Evolutionary conservation across 2,329 filamentous ascomycete species (phyloP), one percentile per base, ranked within the genome.

Genomic region (Arthrobotrys conoides): DNA sequence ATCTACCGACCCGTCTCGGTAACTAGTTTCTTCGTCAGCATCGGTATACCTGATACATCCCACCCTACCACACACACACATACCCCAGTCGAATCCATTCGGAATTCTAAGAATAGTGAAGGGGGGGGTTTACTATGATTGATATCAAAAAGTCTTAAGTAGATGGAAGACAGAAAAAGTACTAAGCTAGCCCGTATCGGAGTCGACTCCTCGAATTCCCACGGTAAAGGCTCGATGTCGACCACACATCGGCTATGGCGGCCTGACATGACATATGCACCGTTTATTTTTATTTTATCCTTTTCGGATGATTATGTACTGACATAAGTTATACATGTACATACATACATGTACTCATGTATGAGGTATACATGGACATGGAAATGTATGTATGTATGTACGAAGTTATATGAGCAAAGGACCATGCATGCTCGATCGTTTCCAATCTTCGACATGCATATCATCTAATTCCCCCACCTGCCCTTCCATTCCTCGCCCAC

Each of bases 1-100:
- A 61, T 61, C 57, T 61, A 61, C 57, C 57, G 55, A 61, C 57
- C 57, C 57, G 57, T 44, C 57, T 61, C 57, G 57, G 57, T 61
- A 61, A 10, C 51, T 55, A 22, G 53, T 36, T 9, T 44, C n/a
- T 30, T 61, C 57, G 57, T 61, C 33, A 61, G 57, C 57, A 61
- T 44, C 36, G 33, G 57, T 61, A 61, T 61, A 61, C 57, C 57
- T 61, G 57, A 61, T 44, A 61, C 57, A 61, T 18, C 18, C 1
- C 14, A 61, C 55, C 18, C 20, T 30, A 30, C 27, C 27, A 30
- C 27, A 30, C 27, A 30, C 27, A 30, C 20, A 20, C 27, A n/a
- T 36, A 61, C 33, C 57, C 57, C n/a, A 41, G 53, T 38, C 36
- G 36, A 44, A n/a, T n/a, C n/a, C n/a, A n/a, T n/a, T 44, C 57